Base-by-base conservation (phyloP, 176 grass and related monocot genomes). In the Lolium rigidum region DNA sequence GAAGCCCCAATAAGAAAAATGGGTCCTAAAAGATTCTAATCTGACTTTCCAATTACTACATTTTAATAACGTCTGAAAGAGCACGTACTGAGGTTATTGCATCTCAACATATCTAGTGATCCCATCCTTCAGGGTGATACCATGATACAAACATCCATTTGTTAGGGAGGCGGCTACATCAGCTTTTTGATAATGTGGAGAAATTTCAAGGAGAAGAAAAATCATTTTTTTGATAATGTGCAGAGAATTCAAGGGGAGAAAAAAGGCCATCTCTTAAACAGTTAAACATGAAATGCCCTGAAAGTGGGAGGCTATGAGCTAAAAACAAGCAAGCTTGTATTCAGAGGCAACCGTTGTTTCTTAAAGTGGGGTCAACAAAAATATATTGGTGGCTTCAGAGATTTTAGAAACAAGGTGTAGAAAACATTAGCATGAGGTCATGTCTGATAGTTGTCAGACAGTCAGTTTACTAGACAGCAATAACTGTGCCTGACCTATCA, bases 351-450 rank as follows among this genome's bases (percentile, higher is more conserved):
- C 22, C 26, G 24, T 14, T 64, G 61, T 28, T 64, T 24, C 21
- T 64, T 25, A 14, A 63, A 26, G 24, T 28, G 11, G 61, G 22
- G 61, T 64, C 61, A 64, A 28, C 11, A 1, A 64, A 26, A 13
- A 64, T 64, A 64, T 64, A 64, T 26, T 26, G 11, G 22, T 6
- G 61, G 24, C 61, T 14, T 28, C 2, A 58, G 4, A 3, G 24
- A 64, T 64, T 14, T 13, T 28, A 64, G 10, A 64, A 64, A 64
- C 24, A 64, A 64, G 61, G 61, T 28, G 61, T 64, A 28, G 61
- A 62, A 73, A 74, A 35, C 57, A 81, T 81, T 63, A 38, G 52
- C 63, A 67, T 17, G 21, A 48, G 24, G 61, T 28, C 13, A 35
- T 2, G 16, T 39, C 12, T 48, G 25, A 72, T 31, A 73, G 74